Percentiles rank a stretch among this genome's conserved stretches.
phyloP scores from a whole-genome alignment of 768 basidiomycete species.

The Sporobolomyces phaffii region DNA sequence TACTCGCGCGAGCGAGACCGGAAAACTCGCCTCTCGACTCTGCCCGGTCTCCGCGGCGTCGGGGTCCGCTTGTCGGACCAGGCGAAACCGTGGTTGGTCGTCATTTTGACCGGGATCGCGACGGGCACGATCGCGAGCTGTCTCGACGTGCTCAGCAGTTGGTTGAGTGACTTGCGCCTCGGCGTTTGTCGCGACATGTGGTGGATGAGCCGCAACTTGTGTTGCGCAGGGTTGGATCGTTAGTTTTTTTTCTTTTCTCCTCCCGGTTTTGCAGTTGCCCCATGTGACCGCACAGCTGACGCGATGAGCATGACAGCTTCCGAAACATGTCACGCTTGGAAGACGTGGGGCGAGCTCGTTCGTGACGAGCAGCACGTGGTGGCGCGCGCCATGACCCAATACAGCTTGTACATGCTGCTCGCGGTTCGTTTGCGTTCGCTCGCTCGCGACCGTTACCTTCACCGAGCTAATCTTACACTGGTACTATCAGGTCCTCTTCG shows the following conservation, averaged over 20 bases:
- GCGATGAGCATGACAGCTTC: too few relatives aligned
- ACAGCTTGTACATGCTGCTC: slow-evolving; percentile 36
- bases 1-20: slow-evolving; percentile 16
- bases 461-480: too few relatives aligned
- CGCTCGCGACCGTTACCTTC: too few relatives aligned
- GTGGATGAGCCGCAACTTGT: slow-evolving; percentile 39
- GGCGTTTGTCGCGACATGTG: slow-evolving; percentile 40
- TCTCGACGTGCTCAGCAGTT: slow-evolving; percentile 38
- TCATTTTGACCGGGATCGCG: slow-evolving; percentile 36
- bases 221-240: slow-evolving; percentile 41
- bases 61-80: slow-evolving; percentile 17
- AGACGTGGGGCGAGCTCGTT: slow-evolving; percentile 32
- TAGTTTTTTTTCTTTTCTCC: neutral
- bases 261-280: too few relatives aligned
- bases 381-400: slow-evolving; percentile 27
- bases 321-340: slow-evolving; percentile 38
- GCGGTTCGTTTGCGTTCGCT: slow-evolving; percentile 19
- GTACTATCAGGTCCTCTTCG: slow-evolving; percentile 40
- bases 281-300: too few relatives aligned
- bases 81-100: slow-evolving; percentile 32
- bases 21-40: neutral
- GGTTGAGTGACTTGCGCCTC: slow-evolving; percentile 39
- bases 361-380: slow-evolving; percentile 4
- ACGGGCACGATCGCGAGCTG: slow-evolving; percentile 38
- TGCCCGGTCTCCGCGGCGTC: slow-evolving; percentile 9